Percentiles rank a stretch among this genome's conserved stretches.
phyloP scores from a whole-genome alignment of 192 early-diverging fungal species.

The Mortierella claussenii region DNA sequence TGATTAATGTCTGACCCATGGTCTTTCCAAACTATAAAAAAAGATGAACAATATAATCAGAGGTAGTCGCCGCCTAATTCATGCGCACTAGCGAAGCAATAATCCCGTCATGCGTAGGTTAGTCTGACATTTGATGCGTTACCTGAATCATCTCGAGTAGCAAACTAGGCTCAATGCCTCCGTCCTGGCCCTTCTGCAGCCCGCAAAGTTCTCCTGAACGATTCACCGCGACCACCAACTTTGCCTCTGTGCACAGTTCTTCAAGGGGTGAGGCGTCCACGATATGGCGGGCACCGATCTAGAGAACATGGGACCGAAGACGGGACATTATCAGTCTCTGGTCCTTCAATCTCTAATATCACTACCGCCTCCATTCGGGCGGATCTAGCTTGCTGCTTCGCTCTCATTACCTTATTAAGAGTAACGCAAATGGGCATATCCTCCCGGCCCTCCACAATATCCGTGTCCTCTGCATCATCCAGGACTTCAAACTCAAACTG shows the following conservation, averaged over 20 bases:
- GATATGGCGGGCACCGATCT: conserved; percentile 87
- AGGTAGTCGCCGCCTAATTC: background rate
- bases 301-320: background rate
- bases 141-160: conserved; percentile 86
- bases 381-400: too few relatives aligned
- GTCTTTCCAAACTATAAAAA: conserved; percentile 52
- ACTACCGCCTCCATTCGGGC: too few relatives aligned
- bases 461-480: conserved; percentile 88
- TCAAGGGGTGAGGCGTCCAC: conserved; percentile 91
- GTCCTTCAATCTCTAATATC: too few relatives aligned
- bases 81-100: background rate
- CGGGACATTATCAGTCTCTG: too few relatives aligned
- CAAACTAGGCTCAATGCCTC: conserved; percentile 81
- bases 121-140: conserved; percentile 3
- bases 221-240: conserved; percentile 85
- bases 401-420: conserved; percentile 82
- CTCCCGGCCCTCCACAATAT: conserved; percentile 79
- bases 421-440: conserved; percentile 87
- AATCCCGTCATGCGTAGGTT: background rate
- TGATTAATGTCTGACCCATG: conserved; percentile 60
- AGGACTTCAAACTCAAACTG: conserved; percentile 92
- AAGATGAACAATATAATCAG: background rate
- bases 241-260: conserved; percentile 86
- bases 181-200: conserved; percentile 83
- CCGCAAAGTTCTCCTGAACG: conserved; percentile 83